Evolutionary conservation across 1,139 yeast genomes (phyloP).

Genomic region (Geotrichum klebahnii): DNA sequence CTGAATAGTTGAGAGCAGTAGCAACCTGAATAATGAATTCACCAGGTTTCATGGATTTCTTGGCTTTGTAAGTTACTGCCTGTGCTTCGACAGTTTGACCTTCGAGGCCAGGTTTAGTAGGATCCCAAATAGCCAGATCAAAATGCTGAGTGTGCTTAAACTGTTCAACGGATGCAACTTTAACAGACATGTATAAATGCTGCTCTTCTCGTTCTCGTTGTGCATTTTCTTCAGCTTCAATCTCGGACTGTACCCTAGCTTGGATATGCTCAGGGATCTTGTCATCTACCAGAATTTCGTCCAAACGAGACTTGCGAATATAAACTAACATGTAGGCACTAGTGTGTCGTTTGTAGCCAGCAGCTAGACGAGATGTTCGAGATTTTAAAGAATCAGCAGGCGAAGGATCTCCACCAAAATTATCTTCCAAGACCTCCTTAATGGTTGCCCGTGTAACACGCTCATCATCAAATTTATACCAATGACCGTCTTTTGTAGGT

Average conservation of each 20-base stretch:
- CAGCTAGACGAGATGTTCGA: slow-evolving; percentile 21
- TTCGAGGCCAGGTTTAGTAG: slow-evolving; percentile 13
- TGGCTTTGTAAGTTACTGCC: slow-evolving; percentile 52
- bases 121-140: slow-evolving; percentile 50
- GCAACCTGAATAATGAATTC: slow-evolving; percentile 53
- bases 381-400: slow-evolving; percentile 12
- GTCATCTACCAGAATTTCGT: slow-evolving; percentile 54
- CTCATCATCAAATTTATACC: slow-evolving; percentile 96
- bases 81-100: slow-evolving; percentile 42
- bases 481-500: slow-evolving; percentile 64
- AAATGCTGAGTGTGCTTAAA: slow-evolving; percentile 65
- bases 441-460: slow-evolving; percentile 82
- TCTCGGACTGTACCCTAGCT: slow-evolving; percentile 58
- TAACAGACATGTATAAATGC: slow-evolving; percentile 62
- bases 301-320: slow-evolving; percentile 60
- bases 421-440: slow-evolving; percentile 83
- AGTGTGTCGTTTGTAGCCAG: slow-evolving; percentile 61
- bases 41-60: slow-evolving; percentile 53
- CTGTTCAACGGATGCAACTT: slow-evolving; percentile 50
- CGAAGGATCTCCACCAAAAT: slow-evolving; percentile 69
- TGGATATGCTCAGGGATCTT: slow-evolving; percentile 72
- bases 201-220: slow-evolving; percentile 73
- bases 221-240: slow-evolving; percentile 51
- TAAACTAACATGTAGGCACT: slow-evolving; percentile 97
- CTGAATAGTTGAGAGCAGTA: slow-evolving; percentile 39